Evolutionary conservation across 345 rosid species (phyloP).

Genomic region (Syzygium oleosum): DNA sequence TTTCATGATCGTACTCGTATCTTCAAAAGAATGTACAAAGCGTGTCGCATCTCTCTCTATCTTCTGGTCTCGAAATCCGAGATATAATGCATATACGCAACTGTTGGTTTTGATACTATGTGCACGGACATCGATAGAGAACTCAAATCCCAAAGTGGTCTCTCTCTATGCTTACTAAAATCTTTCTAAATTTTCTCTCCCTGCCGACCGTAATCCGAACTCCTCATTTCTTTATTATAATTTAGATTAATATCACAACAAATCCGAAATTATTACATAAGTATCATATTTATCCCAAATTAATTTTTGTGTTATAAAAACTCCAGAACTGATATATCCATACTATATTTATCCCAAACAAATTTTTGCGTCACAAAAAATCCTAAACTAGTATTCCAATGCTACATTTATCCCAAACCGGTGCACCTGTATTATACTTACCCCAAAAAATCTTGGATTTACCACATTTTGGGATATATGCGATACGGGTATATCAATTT

Average conservation of each 20-base stretch:
- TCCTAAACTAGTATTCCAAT: no score
- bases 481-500: no score
- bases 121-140: not conserved
- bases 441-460: no score
- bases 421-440: no score
- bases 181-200: not conserved
- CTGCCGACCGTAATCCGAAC: accelerated
- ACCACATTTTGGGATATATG: no score
- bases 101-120: not conserved
- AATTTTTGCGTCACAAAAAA: no score
- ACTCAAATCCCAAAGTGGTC: not conserved
- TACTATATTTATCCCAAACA: no score
- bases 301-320: no score
- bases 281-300: no score
- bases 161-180: no score
- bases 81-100: not conserved
- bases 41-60: not conserved
- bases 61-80: not conserved
- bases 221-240: not conserved
- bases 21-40: not conserved
- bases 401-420: no score
- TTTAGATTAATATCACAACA: not conserved
- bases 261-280: not conserved
- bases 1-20: not conserved
- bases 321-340: no score